Percentiles rank a stretch among this genome's conserved stretches.
Conservation (phyloP, 495 filamentous ascomycete species). For the Talaromyces borbonicus region DNA sequence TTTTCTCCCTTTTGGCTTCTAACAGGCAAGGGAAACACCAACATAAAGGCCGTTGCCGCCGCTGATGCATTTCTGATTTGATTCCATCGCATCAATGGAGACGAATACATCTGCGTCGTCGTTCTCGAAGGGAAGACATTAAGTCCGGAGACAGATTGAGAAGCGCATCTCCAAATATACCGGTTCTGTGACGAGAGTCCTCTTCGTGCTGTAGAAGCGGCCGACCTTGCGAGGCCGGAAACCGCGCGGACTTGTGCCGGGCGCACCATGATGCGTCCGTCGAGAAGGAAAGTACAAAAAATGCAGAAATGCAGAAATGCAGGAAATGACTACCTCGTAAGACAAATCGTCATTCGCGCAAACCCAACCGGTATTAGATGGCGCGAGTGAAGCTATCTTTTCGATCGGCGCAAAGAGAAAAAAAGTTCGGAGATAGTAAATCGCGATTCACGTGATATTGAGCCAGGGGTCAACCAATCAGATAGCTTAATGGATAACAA, state of each 20-base stretch:
- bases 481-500: too few species aligned
- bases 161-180: conserved; percentile 4
- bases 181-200: not conserved
- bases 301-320: too few species aligned
- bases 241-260: conserved; percentile 29
- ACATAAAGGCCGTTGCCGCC: conserved; percentile 23
- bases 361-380: too few species aligned
- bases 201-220: conserved; percentile 13
- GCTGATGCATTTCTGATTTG: conserved; percentile 34
- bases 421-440: conserved; percentile 35
- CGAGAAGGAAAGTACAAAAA: too few species aligned
- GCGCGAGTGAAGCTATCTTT: too few species aligned
- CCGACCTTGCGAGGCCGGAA: conserved; percentile 33
- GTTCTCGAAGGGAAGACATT: not conserved
- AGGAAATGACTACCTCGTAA: too few species aligned
- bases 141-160: not conserved
- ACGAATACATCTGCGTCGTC: conserved; percentile 29
- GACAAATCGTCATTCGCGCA: too few species aligned
- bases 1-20: too few species aligned
- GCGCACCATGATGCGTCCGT: too few species aligned
- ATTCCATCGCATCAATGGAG: conserved; percentile 23
- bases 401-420: not conserved
- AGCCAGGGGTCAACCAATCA: conserved; percentile 3
- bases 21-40: not conserved
- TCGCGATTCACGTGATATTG: conserved; percentile 29